These are phyloP conservation scores for Aspergillus fumigatus DNA, from an alignment of 2,329 filamentous ascomycete species.

Conservation along the genomic window DNA sequence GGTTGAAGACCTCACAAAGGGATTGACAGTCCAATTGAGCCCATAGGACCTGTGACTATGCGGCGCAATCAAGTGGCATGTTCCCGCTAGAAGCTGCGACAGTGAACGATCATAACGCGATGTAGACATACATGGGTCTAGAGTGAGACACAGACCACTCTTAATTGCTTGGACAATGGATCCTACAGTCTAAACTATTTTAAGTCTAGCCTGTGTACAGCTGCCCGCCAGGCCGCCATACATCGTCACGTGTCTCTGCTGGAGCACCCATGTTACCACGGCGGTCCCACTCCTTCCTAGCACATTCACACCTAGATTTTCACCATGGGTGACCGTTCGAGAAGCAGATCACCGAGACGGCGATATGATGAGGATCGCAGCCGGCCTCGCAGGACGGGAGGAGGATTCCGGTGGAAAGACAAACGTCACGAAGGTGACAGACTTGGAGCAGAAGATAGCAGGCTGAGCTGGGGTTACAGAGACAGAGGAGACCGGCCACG, in stretches of 20 bases:
- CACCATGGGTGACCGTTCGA: conserved; percentile 33
- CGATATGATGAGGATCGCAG: conserved; percentile 32
- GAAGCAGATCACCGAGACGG: conserved; percentile 43
- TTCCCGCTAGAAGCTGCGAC: background rate
- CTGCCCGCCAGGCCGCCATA: conserved; percentile 9
- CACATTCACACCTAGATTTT: conserved; percentile 7
- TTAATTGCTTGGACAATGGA: background rate
- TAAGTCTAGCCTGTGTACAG: conserved; percentile 6
- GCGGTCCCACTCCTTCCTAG: conserved; percentile 16
- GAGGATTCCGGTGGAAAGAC: conserved; percentile 48
- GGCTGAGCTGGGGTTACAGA: conserved; percentile 52
- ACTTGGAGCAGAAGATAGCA: conserved; percentile 41
- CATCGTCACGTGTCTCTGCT: conserved; percentile 22
- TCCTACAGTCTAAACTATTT: background rate
- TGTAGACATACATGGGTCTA: background rate
- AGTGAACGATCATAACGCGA: background rate
- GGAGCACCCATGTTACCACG: conserved; percentile 7
- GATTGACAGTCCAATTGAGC: background rate
- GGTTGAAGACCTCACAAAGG: background rate
- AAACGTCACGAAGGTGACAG: conserved; percentile 45
- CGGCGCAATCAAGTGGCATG: background rate
- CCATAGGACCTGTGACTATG: background rate
- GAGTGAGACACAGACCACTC: background rate
- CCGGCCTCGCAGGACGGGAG: conserved; percentile 36
- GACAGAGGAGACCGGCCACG: conserved; percentile 28